These are phyloP conservation scores for Plasmodium vivax DNA, from an alignment of 169 alveolate genomes.

Conservation along the genomic window DNA sequence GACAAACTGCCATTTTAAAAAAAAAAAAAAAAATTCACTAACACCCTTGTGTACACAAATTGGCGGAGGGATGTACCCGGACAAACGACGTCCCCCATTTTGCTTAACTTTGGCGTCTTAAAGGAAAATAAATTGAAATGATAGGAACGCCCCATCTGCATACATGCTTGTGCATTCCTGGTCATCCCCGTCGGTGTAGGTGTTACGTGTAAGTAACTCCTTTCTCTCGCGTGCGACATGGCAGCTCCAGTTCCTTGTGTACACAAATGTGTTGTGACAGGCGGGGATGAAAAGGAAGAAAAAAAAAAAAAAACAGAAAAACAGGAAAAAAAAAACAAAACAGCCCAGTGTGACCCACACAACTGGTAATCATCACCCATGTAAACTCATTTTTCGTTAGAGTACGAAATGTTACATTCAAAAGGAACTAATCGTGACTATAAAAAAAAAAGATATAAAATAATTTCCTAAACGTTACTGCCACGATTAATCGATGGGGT, in stretches of 20 bases:
- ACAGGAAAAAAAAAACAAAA: neutral
- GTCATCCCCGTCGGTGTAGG: neutral
- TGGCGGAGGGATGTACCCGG: neutral
- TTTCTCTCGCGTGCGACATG: neutral
- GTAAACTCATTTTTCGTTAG: neutral
- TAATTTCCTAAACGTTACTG: neutral
- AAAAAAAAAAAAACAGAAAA: neutral
- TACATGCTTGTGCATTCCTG: neutral
- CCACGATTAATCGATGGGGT: neutral
- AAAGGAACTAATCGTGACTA: neutral
- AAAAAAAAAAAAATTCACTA: neutral
- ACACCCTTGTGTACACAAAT: neutral
- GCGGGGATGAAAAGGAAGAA: neutral
- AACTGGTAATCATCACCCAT: neutral
- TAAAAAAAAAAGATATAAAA: neutral
- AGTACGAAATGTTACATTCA: neutral
- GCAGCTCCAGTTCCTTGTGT: neutral
- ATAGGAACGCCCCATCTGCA: neutral
- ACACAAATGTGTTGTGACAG: neutral
- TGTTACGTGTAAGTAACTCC: neutral
- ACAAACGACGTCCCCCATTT: neutral
- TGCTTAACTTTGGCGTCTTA: neutral
- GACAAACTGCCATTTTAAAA: neutral
- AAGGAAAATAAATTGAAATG: neutral
- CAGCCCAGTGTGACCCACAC: neutral